phyloP scores from a whole-genome alignment of 2,329 filamentous ascomycete species.

The Exophiala xenobiotica region DNA sequence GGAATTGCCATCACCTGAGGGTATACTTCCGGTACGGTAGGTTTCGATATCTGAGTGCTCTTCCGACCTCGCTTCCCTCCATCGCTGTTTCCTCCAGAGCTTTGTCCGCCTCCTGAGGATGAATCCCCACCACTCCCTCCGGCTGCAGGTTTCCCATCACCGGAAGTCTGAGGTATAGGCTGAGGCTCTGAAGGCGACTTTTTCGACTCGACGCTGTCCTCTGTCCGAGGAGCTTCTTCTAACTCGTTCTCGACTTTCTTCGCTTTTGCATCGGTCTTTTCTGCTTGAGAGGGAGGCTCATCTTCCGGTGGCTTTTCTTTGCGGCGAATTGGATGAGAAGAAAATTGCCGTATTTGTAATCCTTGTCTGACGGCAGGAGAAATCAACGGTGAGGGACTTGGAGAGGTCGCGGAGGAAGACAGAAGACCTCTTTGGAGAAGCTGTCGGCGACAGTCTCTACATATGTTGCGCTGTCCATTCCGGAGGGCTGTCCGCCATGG shows the following conservation, averaged over 20 bases:
- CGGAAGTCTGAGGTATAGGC: slow-evolving; percentile 39
- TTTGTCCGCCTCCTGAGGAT: slow-evolving; percentile 45
- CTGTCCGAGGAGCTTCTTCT: slow-evolving; percentile 35
- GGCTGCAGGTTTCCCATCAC: slow-evolving; percentile 45
- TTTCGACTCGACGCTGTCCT: slow-evolving; percentile 43
- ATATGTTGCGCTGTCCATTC: slow-evolving; percentile 43
- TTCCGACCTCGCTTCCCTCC: slow-evolving; percentile 71
- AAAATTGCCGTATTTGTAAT: slow-evolving; percentile 42
- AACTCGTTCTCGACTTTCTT: slow-evolving; percentile 45
- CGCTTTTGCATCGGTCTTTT: slow-evolving; percentile 46
- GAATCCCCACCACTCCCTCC: slow-evolving; percentile 42
- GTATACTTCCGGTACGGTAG: slow-evolving; percentile 88
- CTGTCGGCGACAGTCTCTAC: slow-evolving; percentile 30
- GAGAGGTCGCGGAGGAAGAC: slow-evolving; percentile 6
- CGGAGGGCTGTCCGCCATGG: slow-evolving; percentile 64
- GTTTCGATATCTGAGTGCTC: slow-evolving; percentile 73
- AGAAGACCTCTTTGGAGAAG: slow-evolving; percentile 17
- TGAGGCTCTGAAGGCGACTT: slow-evolving; percentile 50
- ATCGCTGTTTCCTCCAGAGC: slow-evolving; percentile 49
- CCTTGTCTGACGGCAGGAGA: slow-evolving; percentile 10
- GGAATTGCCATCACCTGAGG: slow-evolving; percentile 97
- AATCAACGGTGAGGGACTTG: slow-evolving; percentile 7
- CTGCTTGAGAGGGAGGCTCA: slow-evolving; percentile 37
- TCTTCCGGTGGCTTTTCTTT: slow-evolving; percentile 57
- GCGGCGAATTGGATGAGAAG: slow-evolving; percentile 48